Evolutionary conservation across 2,329 filamentous ascomycete genomes (phyloP).

Genomic region (Aspergillus pseudotamarii): DNA sequence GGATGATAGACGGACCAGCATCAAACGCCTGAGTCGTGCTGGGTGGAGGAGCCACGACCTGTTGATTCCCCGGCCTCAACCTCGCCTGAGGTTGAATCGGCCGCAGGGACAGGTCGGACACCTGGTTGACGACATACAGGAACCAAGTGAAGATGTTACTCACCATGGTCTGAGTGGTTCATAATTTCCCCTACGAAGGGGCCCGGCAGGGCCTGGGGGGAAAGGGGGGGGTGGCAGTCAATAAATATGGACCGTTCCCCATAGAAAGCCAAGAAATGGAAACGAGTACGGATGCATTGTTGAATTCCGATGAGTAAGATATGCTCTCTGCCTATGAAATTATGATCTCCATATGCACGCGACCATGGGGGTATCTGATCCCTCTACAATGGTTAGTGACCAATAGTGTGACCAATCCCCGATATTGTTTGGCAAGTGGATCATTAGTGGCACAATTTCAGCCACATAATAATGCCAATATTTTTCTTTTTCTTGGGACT

Average conservation of each 20-base stretch:
- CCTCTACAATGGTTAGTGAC: background rate
- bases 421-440: no score
- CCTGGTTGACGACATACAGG: slow-evolving; percentile 19
- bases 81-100: slow-evolving; percentile 25
- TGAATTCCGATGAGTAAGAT: background rate
- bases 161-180: slow-evolving; percentile 16
- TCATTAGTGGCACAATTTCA: background rate
- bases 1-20: background rate
- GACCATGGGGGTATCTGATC: background rate
- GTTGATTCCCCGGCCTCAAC: slow-evolving; percentile 18
- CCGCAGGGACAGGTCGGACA: slow-evolving; percentile 18
- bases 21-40: background rate
- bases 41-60: background rate
- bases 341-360: background rate
- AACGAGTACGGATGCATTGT: background rate
- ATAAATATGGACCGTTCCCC: background rate
- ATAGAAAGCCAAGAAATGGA: background rate
- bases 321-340: background rate
- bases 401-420: background rate
- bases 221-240: background rate
- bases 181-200: background rate
- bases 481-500: background rate
- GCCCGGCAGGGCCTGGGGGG: background rate
- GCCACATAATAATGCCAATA: background rate
- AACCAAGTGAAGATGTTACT: slow-evolving; percentile 21